These are phyloP conservation scores for Coemansia sp. DNA, from an alignment of 192 early-diverging fungal species.

Conservation along the genomic window DNA sequence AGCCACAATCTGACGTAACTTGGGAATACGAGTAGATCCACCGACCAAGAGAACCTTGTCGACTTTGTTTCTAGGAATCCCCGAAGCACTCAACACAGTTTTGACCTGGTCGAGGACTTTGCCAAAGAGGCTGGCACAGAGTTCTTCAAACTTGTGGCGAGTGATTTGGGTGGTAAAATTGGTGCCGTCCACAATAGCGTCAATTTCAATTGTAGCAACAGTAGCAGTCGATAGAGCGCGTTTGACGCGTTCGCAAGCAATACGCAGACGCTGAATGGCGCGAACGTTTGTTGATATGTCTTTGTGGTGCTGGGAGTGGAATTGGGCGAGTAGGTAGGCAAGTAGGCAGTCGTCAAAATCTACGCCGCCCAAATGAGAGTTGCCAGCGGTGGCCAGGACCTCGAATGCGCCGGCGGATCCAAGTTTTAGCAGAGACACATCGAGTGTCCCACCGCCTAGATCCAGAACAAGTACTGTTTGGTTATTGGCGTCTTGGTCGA, in stretches of 20 bases:
- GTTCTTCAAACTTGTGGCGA: slow-evolving; percentile 97
- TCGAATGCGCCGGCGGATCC: slow-evolving; percentile 89
- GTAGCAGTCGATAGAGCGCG: slow-evolving; percentile 92
- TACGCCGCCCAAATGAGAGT: slow-evolving; percentile 98
- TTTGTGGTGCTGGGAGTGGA: slow-evolving; percentile 93
- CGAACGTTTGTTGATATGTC: slow-evolving; percentile 84
- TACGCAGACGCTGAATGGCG: slow-evolving; percentile 95
- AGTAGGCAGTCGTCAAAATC: slow-evolving; percentile 99
- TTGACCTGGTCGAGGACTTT: slow-evolving; percentile 92
- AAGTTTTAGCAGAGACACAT: slow-evolving; percentile 95
- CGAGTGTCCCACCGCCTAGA: slow-evolving; percentile 97
- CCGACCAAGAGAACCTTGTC: slow-evolving; percentile 96
- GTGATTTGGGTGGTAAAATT: slow-evolving; percentile 98
- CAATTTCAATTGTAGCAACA: slow-evolving; percentile 93
- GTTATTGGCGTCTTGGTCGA: slow-evolving; percentile 90
- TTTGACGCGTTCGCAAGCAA: slow-evolving; percentile 97
- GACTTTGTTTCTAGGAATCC: slow-evolving; percentile 87
- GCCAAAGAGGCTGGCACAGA: slow-evolving; percentile 94
- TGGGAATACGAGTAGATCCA: slow-evolving; percentile 99
- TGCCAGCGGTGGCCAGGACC: slow-evolving; percentile 98
- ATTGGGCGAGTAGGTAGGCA: slow-evolving; percentile 89
- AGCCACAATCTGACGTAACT: slow-evolving; percentile 95
- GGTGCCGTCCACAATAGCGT: slow-evolving; percentile 93
- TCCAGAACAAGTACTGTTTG: slow-evolving; percentile 96
- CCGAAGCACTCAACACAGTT: slow-evolving; percentile 91